These are phyloP conservation scores for Drosera capensis DNA, from an alignment of 148 eudicot genomes.

Conservation along the genomic window DNA sequence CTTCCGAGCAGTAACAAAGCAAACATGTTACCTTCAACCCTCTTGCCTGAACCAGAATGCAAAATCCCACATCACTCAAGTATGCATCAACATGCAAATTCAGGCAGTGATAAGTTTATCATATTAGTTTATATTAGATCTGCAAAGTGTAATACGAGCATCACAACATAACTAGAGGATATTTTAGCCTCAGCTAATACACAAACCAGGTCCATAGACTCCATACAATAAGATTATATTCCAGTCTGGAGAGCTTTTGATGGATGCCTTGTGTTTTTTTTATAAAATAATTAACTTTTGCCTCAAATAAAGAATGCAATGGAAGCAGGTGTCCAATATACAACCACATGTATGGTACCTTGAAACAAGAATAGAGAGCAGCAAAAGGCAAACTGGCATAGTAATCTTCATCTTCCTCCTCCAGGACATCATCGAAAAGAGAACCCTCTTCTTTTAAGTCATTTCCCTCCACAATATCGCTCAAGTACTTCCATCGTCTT, in stretches of 20 bases:
- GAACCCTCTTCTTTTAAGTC: conserved; percentile 25
- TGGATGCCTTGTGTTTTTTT: no score
- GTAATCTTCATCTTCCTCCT: conserved; percentile 74
- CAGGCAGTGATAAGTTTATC: no score
- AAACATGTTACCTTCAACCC: conserved; percentile 91
- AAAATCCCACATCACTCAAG: not conserved
- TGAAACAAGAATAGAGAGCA: conserved; percentile 81
- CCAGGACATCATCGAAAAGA: conserved; percentile 47
- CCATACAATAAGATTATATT: no score
- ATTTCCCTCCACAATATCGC: conserved; percentile 40
- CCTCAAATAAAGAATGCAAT: no score
- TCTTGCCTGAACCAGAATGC: conserved; percentile 41
- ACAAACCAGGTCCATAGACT: no score
- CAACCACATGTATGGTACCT: conserved; percentile 61
- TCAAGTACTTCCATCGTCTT: conserved; percentile 60
- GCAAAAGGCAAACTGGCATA: conserved; percentile 89
- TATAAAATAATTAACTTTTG: no score
- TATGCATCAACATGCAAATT: not conserved
- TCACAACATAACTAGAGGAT: not conserved
- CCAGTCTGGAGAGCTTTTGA: no score
- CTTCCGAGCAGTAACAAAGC: conserved; percentile 94
- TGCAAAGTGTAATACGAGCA: not conserved
- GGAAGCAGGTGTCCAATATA: no score
- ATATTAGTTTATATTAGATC: no score
- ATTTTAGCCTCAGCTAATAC: no score